Evolutionary conservation across 2,329 filamentous ascomycete genomes (phyloP), one percentile per base, ranked within the genome.

Genomic region (Talaromyces amestolkiae): DNA sequence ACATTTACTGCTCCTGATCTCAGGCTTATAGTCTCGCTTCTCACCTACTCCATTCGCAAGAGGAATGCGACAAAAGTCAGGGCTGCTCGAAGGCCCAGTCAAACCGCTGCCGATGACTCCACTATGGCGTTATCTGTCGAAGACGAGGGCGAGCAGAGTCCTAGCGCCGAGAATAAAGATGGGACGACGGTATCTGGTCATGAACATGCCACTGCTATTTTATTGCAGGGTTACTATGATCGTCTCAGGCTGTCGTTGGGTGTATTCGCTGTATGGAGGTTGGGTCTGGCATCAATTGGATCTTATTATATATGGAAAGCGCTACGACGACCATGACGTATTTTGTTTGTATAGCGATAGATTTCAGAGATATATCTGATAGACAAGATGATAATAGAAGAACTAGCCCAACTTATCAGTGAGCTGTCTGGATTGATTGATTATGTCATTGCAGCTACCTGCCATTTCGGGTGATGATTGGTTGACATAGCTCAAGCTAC

Each of bases 1-100:
- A 90, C 86, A 1, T 90, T 91, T 72, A 89, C 87, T 0, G 81
- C 85, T 1, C 81, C 81, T 65, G 89, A 91, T 70, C 80, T 90
- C 3, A 80, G 84, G 6, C 77, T 87, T 37, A 78, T 86, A 11
- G 82, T 90, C 63, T 87, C 83, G 79, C 72, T 87, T 10, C 75
- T 89, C 71, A 89, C 87, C 0, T 84, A 84, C 68, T 76, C 78
- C 7, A 84, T 90, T 71, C 84, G 85, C 65, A 79, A 81, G 67
- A 78, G 79, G 64, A 87, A 87, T 66, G 70, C 73, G 43, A 71
- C 70, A 17, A 73, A 74, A 53, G 73, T 77, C n/a, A 76, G 70
- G 59, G 70, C 70, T 8, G 73, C 73, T 10, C 70, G 70, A 37
- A 73, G 74, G 22, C 71, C 75, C 3, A 77, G 65, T 61, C 70